Evolutionary conservation across 2,329 filamentous ascomycete species (phyloP).

Genomic region (Plectosphaerella cucumerina): DNA sequence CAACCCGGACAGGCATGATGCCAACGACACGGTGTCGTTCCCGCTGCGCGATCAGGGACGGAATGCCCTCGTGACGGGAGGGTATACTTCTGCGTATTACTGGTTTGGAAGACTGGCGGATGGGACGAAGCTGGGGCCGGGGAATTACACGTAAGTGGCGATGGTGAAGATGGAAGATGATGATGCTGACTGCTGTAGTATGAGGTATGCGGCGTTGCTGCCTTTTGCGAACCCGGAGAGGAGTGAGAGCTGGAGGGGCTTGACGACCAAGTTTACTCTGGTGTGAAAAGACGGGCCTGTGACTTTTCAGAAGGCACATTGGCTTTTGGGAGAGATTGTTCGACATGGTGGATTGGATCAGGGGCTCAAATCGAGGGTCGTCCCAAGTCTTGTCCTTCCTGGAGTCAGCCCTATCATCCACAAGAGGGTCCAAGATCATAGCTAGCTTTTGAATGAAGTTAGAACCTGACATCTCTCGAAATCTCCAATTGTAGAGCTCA

Average conservation of each 20-base stretch:
- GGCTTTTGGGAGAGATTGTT: too few species aligned
- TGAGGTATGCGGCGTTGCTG: constrained; percentile 6
- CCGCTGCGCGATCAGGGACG: constrained; percentile 22
- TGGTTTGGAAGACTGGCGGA: constrained; percentile 39
- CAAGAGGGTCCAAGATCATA: too few species aligned
- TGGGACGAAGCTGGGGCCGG: constrained; percentile 31
- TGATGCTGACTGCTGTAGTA: constrained; percentile 1
- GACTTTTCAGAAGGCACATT: too few species aligned
- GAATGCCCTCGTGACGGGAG: constrained; percentile 22
- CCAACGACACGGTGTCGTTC: constrained; percentile 32
- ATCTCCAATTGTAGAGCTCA: too few species aligned
- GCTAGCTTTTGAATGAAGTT: too few species aligned
- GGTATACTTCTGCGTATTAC: constrained; percentile 24
- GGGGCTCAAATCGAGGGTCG: too few species aligned
- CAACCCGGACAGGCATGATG: constrained; percentile 28
- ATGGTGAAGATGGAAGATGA: not conserved
- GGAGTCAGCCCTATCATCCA: too few species aligned
- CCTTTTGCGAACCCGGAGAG: constrained; percentile 4
- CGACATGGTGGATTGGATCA: too few species aligned
- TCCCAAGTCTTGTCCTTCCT: too few species aligned
- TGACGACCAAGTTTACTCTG: constrained; percentile 7
- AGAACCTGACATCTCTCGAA: too few species aligned
- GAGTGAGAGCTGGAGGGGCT: constrained; percentile 5
- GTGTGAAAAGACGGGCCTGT: too few species aligned
- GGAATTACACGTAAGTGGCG: constrained; percentile 31